Evolutionary conservation across 2,329 filamentous ascomycete species (phyloP).

Genomic region (Clonostachys solani): DNA sequence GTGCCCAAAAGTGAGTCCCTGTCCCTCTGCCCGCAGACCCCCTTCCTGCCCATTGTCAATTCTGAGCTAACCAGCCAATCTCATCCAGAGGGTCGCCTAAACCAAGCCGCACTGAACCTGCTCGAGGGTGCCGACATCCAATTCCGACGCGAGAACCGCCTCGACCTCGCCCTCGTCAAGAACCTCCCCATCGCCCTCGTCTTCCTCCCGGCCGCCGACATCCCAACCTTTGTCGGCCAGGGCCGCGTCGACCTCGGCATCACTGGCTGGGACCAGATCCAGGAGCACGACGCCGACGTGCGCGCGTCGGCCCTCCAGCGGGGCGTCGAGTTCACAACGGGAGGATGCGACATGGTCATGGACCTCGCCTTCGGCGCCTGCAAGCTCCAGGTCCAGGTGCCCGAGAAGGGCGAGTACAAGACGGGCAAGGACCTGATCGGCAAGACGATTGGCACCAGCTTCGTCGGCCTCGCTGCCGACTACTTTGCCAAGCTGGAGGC

Average conservation of each 20-base stretch:
- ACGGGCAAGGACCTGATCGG: conserved; percentile 77
- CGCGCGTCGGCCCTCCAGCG: conserved; percentile 41
- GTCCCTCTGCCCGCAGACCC: background rate
- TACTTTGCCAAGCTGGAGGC: conserved; percentile 81
- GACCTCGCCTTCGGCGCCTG: conserved; percentile 88
- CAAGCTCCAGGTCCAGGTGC: conserved; percentile 95
- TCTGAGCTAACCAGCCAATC: conserved; percentile 8
- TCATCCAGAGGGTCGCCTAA: conserved; percentile 78
- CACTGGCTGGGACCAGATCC: conserved; percentile 88
- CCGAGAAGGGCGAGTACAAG: conserved; percentile 71
- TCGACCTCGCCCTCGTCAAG: conserved; percentile 97
- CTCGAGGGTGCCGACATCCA: conserved; percentile 93
- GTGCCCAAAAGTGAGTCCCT: conserved; percentile 87
- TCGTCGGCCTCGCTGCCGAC: conserved; percentile 75
- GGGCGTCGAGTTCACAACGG: conserved; percentile 36
- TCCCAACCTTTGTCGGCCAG: conserved; percentile 95
- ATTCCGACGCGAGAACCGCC: conserved; percentile 89
- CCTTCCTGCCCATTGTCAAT: background rate
- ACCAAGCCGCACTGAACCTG: conserved; percentile 83
- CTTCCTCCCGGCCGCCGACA: conserved; percentile 95
- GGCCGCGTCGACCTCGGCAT: conserved; percentile 92
- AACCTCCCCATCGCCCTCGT: conserved; percentile 93
- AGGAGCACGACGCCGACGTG: conserved; percentile 75
- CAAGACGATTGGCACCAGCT: conserved; percentile 93
- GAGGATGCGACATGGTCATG: conserved; percentile 79